phyloP scores from a whole-genome alignment of 164 flowering plant species.

The Magnolia kwangsiensis region DNA sequence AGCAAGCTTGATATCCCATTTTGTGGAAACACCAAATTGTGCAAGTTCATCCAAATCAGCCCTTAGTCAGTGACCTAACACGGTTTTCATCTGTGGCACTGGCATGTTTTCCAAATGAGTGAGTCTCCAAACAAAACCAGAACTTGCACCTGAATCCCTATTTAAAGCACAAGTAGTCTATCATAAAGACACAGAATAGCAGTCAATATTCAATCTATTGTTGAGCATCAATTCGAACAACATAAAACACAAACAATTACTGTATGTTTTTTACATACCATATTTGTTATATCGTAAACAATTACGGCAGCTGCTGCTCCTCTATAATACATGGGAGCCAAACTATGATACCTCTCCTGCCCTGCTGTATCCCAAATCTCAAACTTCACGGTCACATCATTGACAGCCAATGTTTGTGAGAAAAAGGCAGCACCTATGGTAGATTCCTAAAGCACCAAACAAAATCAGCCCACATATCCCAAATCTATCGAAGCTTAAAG shows the following conservation, averaged over 20 bases:
- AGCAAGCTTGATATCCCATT: too few species aligned
- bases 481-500: neutral
- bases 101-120: neutral
- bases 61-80: too few species aligned
- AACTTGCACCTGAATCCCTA: neutral
- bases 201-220: too few species aligned
- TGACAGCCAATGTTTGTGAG: constrained; percentile 44
- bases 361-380: constrained; percentile 80
- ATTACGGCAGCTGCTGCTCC: constrained; percentile 68
- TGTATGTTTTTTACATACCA: constrained; percentile 20
- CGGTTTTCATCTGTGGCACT: neutral
- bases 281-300: constrained; percentile 54
- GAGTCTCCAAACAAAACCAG: neutral
- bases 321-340: constrained; percentile 72
- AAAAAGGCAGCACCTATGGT: constrained; percentile 73
- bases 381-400: constrained; percentile 55
- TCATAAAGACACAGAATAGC: too few species aligned
- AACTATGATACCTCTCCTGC: constrained; percentile 62
- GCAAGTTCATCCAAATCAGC: too few species aligned
- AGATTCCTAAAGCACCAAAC: constrained; percentile 38
- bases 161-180: too few species aligned
- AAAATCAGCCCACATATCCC: neutral
- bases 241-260: neutral
- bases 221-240: neutral
- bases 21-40: too few species aligned